phyloP scores from a whole-genome alignment of 345 rosid species.

The Orychophragmus violaceus region DNA sequence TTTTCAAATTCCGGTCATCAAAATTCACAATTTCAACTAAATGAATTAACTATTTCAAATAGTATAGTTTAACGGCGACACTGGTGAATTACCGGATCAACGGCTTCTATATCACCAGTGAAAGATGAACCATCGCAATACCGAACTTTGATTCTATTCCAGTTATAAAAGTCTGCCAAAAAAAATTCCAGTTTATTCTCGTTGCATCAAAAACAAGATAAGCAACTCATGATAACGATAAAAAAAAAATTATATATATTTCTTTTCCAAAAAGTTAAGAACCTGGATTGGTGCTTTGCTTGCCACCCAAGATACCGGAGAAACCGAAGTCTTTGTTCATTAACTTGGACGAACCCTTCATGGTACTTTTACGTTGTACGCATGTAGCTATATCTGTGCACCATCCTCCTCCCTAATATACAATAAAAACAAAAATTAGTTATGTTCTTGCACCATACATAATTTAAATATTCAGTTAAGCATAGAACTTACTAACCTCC shows the following conservation, averaged over 20 bases:
- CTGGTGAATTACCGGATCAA: slow-evolving; percentile 51
- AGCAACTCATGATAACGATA: not conserved
- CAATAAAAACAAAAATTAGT: not conserved
- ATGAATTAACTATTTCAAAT: not conserved
- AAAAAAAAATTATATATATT: not conserved
- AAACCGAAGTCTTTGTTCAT: slow-evolving; percentile 61
- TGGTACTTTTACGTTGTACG: slow-evolving; percentile 50
- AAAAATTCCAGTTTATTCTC: not conserved
- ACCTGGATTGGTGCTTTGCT: slow-evolving; percentile 69
- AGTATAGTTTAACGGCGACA: not conserved
- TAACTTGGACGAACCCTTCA: slow-evolving; percentile 67
- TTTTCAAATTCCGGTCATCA: slow-evolving; percentile 9
- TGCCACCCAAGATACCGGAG: slow-evolving; percentile 77
- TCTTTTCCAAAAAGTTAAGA: slow-evolving; percentile 14
- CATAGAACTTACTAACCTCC: slow-evolving; percentile 49
- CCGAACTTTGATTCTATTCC: slow-evolving; percentile 87
- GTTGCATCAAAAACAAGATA: not conserved
- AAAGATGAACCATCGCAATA: slow-evolving; percentile 94
- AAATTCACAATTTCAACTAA: not conserved
- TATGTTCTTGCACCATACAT: not conserved
- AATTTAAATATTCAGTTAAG: not conserved
- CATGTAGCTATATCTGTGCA: slow-evolving; percentile 62
- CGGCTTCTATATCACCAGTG: slow-evolving; percentile 73
- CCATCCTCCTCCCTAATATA: slow-evolving; percentile 58
- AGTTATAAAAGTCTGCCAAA: slow-evolving; percentile 64